A percentile compares a stretch with the other conserved stretches of the same genome.
Evolutionary conservation across 78 protist species (phyloP).

Genomic region (Salpingoeca rosetta): DNA sequence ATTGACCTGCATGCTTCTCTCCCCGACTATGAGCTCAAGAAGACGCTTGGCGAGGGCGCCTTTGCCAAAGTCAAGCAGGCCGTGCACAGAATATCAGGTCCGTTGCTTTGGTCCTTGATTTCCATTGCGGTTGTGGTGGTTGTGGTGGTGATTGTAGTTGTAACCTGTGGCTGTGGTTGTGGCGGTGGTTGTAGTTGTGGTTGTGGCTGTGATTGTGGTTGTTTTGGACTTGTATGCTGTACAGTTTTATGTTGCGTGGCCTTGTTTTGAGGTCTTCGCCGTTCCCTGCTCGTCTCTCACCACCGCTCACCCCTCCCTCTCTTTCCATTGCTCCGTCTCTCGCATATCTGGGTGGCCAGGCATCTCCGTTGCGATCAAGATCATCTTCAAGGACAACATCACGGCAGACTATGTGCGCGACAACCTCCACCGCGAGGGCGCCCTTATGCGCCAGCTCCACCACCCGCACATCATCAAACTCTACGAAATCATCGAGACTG

Average conservation of each 20-base stretch:
- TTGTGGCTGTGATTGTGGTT: too few species aligned
- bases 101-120: not conserved
- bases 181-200: too few species aligned
- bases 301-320: too few species aligned
- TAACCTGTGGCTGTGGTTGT: too few species aligned
- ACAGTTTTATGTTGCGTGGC: too few species aligned
- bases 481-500: constrained; percentile 38
- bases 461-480: not conserved
- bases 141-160: too few species aligned
- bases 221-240: too few species aligned
- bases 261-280: too few species aligned
- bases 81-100: not conserved
- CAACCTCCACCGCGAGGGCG: constrained; percentile 1
- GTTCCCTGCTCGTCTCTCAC: too few species aligned
- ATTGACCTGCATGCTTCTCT: too few species aligned
- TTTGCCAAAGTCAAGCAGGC: constrained; percentile 34
- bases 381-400: not conserved
- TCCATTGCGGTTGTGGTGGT: not conserved
- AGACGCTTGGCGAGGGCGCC: constrained; percentile 29
- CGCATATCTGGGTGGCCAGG: too few species aligned
- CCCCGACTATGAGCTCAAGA: constrained; percentile 9
- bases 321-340: too few species aligned
- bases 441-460: not conserved
- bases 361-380: not conserved
- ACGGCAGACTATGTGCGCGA: not conserved